Evolutionary conservation across 352 stramenopile genomes (phyloP).

Genomic region (Elongisporangium anandrum): DNA sequence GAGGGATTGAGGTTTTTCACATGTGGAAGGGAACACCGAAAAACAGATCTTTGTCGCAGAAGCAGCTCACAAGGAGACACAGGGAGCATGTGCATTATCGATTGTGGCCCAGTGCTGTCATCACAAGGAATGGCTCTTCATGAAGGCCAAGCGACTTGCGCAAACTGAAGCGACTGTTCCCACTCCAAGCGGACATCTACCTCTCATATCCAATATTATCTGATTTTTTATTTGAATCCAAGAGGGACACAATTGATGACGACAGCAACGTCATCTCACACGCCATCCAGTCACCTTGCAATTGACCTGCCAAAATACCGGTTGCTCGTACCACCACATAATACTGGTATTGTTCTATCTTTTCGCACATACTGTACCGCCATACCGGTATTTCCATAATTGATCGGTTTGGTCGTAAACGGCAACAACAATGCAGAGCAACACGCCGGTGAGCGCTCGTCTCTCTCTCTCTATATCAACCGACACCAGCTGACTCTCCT

Average conservation of each 20-base stretch:
- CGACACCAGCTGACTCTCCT: background rate
- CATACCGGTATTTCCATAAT: background rate
- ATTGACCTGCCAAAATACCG: background rate
- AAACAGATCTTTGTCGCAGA: background rate
- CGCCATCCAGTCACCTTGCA: background rate
- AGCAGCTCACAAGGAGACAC: no score
- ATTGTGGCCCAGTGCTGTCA: no score
- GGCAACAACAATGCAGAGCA: conserved; percentile 10
- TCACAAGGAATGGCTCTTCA: no score
- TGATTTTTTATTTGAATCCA: background rate
- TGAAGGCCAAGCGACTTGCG: no score
- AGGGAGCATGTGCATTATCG: no score
- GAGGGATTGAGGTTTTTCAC: background rate
- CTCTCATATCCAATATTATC: background rate
- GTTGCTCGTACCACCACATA: background rate
- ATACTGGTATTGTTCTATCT: background rate
- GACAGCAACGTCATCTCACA: background rate
- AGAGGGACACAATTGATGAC: background rate
- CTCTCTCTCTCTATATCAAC: conserved; percentile 1
- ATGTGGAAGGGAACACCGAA: background rate
- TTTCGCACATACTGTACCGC: no score
- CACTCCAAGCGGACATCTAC: background rate
- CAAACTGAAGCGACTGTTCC: background rate
- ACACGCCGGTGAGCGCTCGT: conserved; percentile 11
- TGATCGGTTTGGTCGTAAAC: background rate